phyloP scores from a whole-genome alignment of 306 rosid genomes.

The Ochetophila trinervis region DNA sequence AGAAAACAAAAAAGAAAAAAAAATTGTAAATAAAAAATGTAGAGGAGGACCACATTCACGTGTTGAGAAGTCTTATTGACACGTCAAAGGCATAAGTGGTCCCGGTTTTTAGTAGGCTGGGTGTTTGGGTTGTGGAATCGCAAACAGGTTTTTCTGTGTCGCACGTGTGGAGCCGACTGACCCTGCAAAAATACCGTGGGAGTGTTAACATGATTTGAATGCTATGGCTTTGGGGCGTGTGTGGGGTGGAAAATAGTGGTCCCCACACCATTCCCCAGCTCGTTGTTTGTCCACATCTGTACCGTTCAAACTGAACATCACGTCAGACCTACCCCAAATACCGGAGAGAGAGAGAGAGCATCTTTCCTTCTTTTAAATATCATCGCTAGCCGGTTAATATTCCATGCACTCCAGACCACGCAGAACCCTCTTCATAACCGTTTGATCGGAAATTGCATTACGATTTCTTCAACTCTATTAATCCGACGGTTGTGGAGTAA shows the following conservation, averaged over 20 bases:
- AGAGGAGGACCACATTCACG: constrained; percentile 36
- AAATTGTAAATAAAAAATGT: too few species aligned
- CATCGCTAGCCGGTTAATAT: constrained; percentile 1
- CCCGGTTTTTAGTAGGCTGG: constrained; percentile 5
- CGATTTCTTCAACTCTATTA: too few species aligned
- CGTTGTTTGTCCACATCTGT: constrained; percentile 29
- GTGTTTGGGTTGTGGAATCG: background rate
- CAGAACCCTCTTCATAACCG: too few species aligned
- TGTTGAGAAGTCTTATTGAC: constrained; percentile 14
- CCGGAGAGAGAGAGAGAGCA: constrained; percentile 30
- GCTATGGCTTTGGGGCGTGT: background rate
- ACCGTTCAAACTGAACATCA: constrained; percentile 34
- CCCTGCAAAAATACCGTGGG: constrained; percentile 8
- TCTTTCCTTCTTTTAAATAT: constrained; percentile 4
- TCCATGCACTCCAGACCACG: too few species aligned
- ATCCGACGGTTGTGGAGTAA: too few species aligned
- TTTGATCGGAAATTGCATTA: too few species aligned
- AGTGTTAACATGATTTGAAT: constrained; percentile 19
- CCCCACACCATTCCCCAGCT: constrained; percentile 21
- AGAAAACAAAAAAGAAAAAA: background rate
- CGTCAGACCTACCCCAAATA: constrained; percentile 21
- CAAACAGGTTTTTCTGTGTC: constrained; percentile 42
- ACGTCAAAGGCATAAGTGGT: constrained; percentile 30
- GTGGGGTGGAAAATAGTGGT: background rate
- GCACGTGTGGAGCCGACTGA: constrained; percentile 58